Conservation (phyloP, 352 stramenopile species). For the Blastocystis sp. region DNA sequence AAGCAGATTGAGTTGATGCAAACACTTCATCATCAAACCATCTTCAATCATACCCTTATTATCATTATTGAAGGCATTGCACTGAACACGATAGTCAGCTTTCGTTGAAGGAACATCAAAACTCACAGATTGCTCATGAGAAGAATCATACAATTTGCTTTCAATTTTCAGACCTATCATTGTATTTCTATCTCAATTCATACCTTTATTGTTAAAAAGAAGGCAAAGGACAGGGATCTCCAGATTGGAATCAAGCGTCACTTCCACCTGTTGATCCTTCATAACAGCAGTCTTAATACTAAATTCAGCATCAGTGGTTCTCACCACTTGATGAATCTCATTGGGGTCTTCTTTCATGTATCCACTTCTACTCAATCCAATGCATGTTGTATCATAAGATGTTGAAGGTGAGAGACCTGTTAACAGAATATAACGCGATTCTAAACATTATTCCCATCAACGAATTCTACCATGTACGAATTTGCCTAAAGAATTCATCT, state of each 20-base stretch:
- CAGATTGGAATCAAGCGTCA: not conserved
- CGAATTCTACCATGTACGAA: not conserved
- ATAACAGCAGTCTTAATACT: not conserved
- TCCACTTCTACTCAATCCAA: not conserved
- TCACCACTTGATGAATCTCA: not conserved
- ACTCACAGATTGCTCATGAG: not conserved
- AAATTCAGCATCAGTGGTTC: slow-evolving; percentile 1
- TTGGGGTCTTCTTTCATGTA: slow-evolving; percentile 44
- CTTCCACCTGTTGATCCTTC: not conserved
- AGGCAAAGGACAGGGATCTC: slow-evolving; percentile 17
- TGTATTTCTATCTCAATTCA: not conserved
- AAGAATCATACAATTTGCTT: slow-evolving; percentile 8
- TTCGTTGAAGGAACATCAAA: not conserved
- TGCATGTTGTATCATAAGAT: slow-evolving; percentile 22
- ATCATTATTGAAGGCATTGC: not conserved
- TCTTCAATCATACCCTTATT: not conserved
- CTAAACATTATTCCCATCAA: not conserved
- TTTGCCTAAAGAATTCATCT: not conserved
- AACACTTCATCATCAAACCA: not conserved
- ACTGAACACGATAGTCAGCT: slow-evolving; percentile 12
- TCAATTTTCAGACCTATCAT: not conserved
- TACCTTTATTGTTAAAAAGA: not conserved
- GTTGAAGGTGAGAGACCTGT: not conserved
- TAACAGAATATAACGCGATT: not conserved
- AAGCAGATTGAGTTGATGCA: no score